Evolutionary conservation across 352 stramenopile species (phyloP).

Genomic region (Globisporangium cystogenes): DNA sequence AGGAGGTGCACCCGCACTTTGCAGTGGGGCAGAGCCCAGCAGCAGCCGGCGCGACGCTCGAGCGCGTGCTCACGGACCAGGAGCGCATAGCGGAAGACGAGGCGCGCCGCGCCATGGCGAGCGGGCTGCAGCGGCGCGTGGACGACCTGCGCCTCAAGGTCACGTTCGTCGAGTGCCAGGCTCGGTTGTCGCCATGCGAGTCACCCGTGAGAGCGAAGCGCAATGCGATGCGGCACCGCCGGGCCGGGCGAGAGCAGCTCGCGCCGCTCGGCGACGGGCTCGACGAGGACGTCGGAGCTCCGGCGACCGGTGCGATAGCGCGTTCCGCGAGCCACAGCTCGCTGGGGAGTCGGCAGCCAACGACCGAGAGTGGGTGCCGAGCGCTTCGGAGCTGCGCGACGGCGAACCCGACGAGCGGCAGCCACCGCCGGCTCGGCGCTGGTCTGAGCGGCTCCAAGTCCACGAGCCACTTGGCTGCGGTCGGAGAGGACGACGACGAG

Average conservation of each 20-base stretch:
- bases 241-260: slow-evolving; percentile 12
- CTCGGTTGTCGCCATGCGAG: not conserved
- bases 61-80: slow-evolving; percentile 14
- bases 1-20: slow-evolving; percentile 45
- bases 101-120: slow-evolving; percentile 7
- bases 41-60: not conserved
- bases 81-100: slow-evolving; percentile 12
- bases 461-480: slow-evolving; percentile 1
- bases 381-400: slow-evolving; percentile 1
- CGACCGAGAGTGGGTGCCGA: not conserved
- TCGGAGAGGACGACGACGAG: slow-evolving; percentile 15
- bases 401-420: not conserved
- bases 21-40: not conserved
- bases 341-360: not conserved
- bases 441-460: slow-evolving; percentile 11
- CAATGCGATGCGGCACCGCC: slow-evolving; percentile 13
- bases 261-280: slow-evolving; percentile 2
- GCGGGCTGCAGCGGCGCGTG: slow-evolving; percentile 15
- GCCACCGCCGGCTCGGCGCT: slow-evolving; percentile 6
- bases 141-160: slow-evolving; percentile 25
- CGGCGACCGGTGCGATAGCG: no score
- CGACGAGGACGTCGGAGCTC: not conserved
- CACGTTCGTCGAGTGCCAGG: slow-evolving; percentile 24
- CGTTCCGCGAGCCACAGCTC: slow-evolving; percentile 8
- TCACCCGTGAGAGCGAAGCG: slow-evolving; percentile 7